Conservation (phyloP, 495 filamentous ascomycete genomes). For the Aspergillus incahuasiensis region DNA sequence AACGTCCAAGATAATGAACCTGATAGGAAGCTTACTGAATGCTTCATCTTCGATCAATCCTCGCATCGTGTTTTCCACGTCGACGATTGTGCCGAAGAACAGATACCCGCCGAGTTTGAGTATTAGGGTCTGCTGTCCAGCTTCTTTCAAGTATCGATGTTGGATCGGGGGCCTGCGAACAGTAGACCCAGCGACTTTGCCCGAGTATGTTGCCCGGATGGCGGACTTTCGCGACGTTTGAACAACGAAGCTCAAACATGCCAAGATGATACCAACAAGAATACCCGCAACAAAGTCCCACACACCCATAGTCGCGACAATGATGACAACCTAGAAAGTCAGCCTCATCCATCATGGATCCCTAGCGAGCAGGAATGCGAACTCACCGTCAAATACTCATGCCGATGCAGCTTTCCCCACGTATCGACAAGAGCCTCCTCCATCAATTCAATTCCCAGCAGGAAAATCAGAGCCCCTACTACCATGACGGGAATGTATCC, state of each 20-base stretch:
- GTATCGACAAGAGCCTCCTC: constrained; percentile 84
- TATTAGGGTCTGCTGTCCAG: constrained; percentile 80
- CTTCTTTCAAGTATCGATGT: constrained; percentile 76
- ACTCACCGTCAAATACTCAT: constrained; percentile 84
- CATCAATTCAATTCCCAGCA: constrained; percentile 86
- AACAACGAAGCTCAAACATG: constrained; percentile 84
- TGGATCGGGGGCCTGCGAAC: constrained; percentile 88
- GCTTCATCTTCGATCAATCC: constrained; percentile 74
- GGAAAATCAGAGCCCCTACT: constrained; percentile 89
- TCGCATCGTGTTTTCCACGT: constrained; percentile 82
- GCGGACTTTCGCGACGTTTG: constrained; percentile 86
- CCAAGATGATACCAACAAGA: constrained; percentile 82
- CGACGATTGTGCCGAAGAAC: constrained; percentile 95
- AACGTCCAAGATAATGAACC: constrained; percentile 87
- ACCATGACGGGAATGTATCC: constrained; percentile 96
- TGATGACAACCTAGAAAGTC: constrained; percentile 66
- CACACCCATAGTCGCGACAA: constrained; percentile 91
- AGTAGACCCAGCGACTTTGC: constrained; percentile 81
- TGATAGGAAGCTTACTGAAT: constrained; percentile 71
- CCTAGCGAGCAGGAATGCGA: neutral
- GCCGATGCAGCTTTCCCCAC: constrained; percentile 73
- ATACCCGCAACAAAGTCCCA: constrained; percentile 97
- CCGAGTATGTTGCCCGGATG: constrained; percentile 79
- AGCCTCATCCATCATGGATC: constrained; percentile 12
- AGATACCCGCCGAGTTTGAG: constrained; percentile 89